phyloP scores from a whole-genome alignment of 1,284 basidiomycete species.

The Ceratobasidium theobromae region DNA sequence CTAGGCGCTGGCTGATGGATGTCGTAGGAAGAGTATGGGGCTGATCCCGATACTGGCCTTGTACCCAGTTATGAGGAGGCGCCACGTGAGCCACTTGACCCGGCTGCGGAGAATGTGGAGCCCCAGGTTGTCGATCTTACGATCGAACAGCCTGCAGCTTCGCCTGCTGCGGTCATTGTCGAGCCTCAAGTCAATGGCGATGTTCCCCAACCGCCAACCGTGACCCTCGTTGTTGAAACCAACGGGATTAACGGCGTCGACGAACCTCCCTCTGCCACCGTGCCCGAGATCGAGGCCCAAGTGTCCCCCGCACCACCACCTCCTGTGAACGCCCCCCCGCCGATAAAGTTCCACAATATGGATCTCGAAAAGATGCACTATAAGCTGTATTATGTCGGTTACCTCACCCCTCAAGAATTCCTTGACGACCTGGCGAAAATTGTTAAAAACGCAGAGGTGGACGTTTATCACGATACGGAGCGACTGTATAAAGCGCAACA shows the following conservation, averaged over 20 bases:
- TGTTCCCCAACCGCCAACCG: neutral
- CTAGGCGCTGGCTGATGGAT: neutral
- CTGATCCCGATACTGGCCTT: conserved; percentile 47
- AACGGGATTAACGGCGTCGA: conserved; percentile 41
- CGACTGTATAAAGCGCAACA: conserved; percentile 80
- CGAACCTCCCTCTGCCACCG: neutral
- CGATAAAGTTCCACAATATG: conserved; percentile 64
- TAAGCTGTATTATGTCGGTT: conserved; percentile 83
- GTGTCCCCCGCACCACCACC: conserved; percentile 46
- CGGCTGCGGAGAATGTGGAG: neutral
- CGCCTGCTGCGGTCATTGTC: neutral
- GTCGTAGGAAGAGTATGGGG: conserved; percentile 70
- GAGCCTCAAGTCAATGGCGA: neutral
- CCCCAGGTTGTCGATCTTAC: neutral
- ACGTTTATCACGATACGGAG: conserved; percentile 69
- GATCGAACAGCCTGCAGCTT: neutral
- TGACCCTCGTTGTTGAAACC: conserved; percentile 12
- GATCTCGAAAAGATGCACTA: conserved; percentile 90
- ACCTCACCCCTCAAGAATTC: conserved; percentile 86
- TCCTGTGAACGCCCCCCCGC: conserved; percentile 30
- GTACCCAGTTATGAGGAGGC: neutral
- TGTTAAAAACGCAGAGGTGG: conserved; percentile 79
- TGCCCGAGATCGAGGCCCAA: conserved; percentile 40
- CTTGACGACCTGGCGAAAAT: conserved; percentile 87
- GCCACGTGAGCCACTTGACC: conserved; percentile 17